Evolutionary conservation across 352 stramenopile species (phyloP).

Genomic region (Phytophthora pisi): DNA sequence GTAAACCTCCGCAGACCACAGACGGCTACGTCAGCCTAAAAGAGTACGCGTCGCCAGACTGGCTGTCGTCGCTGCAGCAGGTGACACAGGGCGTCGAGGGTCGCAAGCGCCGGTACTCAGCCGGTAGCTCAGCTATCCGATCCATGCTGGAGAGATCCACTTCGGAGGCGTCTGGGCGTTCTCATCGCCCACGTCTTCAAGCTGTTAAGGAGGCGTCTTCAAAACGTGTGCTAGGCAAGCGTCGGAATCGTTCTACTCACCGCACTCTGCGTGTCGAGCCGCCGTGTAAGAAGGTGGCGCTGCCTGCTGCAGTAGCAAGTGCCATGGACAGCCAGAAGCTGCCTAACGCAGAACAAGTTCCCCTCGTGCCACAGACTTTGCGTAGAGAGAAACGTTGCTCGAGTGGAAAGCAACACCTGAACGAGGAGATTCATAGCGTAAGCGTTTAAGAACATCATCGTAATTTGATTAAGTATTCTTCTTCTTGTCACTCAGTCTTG

Average conservation of each 20-base stretch:
- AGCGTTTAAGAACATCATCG: conserved; percentile 12
- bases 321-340: background rate
- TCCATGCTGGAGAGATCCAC: conserved; percentile 27
- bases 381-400: conserved; percentile 41
- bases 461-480: background rate
- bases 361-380: conserved; percentile 3
- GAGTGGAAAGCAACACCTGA: conserved; percentile 52
- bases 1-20: conserved; percentile 57
- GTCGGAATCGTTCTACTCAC: conserved; percentile 11
- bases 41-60: conserved; percentile 71
- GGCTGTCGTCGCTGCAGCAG: conserved; percentile 64
- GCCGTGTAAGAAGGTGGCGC: conserved; percentile 27
- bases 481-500: background rate
- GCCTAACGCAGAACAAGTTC: conserved; percentile 27
- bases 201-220: conserved; percentile 8
- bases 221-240: conserved; percentile 29
- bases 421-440: conserved; percentile 42
- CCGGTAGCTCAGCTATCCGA: conserved; percentile 33
- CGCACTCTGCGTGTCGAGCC: conserved; percentile 16
- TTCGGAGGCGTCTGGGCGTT: conserved; percentile 10
- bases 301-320: background rate
- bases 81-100: conserved; percentile 37
- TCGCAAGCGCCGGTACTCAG: conserved; percentile 42
- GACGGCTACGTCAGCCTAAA: conserved; percentile 79
- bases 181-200: conserved; percentile 22